Percentiles rank a stretch among this genome's conserved stretches.
Conservation (phyloP, 352 stramenopile species). For the Globisporangium perplexum region DNA sequence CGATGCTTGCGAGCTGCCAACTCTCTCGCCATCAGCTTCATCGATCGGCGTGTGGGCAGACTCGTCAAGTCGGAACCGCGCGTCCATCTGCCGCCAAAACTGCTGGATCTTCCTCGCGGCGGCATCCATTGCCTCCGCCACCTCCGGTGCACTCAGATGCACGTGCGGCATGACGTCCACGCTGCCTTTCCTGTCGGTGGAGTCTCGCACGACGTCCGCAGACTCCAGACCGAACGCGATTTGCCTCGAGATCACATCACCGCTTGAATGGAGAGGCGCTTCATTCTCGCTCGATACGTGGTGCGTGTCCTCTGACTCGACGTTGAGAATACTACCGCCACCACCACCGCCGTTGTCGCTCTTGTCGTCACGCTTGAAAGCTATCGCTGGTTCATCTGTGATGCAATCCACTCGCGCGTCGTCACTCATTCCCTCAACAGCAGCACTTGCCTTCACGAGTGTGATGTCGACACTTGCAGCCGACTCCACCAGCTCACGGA, state of each 20-base stretch:
- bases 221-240: slow-evolving; percentile 7
- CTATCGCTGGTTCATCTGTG: too few relatives aligned
- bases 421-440: too few relatives aligned
- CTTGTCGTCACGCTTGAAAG: too few relatives aligned
- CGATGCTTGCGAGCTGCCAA: too few relatives aligned
- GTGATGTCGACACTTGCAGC: too few relatives aligned
- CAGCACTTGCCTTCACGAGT: too few relatives aligned
- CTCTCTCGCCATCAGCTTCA: too few relatives aligned
- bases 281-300: not conserved
- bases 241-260: not conserved
- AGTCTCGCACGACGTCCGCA: not conserved
- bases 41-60: too few relatives aligned
- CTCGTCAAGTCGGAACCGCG: slow-evolving; percentile 1
- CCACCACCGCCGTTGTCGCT: not conserved
- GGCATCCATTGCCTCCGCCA: slow-evolving; percentile 11
- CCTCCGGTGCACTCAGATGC: slow-evolving; percentile 2
- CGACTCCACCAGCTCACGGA: too few relatives aligned
- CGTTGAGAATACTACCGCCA: not conserved
- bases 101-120: slow-evolving; percentile 15
- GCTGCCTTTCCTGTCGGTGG: not conserved
- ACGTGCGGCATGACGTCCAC: not conserved
- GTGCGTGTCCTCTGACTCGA: not conserved
- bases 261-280: not conserved
- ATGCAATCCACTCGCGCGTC: too few relatives aligned
- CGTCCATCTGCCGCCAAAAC: slow-evolving; percentile 15